Evolutionary conservation across 2,329 filamentous ascomycete genomes (phyloP), one percentile per base, ranked within the genome.

Genomic region (Colletotrichum tropicicola): DNA sequence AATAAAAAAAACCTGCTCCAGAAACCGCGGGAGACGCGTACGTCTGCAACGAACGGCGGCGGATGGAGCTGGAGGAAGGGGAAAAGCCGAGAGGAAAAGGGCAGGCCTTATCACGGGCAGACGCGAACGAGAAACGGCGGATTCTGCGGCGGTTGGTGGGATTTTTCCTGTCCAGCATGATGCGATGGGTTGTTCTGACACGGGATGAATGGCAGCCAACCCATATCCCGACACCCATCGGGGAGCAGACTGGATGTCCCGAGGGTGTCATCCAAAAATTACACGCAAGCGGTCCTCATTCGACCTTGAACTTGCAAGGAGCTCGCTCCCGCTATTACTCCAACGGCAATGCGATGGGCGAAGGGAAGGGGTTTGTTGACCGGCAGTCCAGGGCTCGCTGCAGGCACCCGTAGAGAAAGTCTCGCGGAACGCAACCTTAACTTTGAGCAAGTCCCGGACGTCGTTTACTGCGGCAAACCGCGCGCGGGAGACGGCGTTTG

Each of bases 1-100:
- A n/a, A n/a, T n/a, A n/a, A n/a, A n/a, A n/a, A n/a, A n/a, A n/a
- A n/a, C 10, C 15, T 39, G 39, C 41, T 30, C 57, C 48, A 54
- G 6, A 39, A 30, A 21, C 28, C 45, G n/a, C 30, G 37, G 45
- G 28, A 59, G 45, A 59, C 39, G 44, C 44, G 35, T 35, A 62
- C 41, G 59, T 51, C 59, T 58, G 53, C 44, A 37, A 62, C 53
- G 45, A n/a, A n/a, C 19, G 27, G 25, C 43, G 17, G 37, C 25
- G 43, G 44, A 35, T 13, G 32, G 27, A 41, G 52, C n/a, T 25
- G 57, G 13, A 15, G 44, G 47, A 49, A 51, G 7, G 12, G 23
- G 17, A 35, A 5, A 12, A 15, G n/a, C n/a, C 23, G 23, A 28
- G 15, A 25, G 32, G 23, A 44, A 19, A 45, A 17, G 25, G 44